A percentile compares a stretch with the other conserved stretches of the same genome.
Evolutionary conservation across 106 monocot genomes (phyloP).

Genomic region (Triglochin maritima): DNA sequence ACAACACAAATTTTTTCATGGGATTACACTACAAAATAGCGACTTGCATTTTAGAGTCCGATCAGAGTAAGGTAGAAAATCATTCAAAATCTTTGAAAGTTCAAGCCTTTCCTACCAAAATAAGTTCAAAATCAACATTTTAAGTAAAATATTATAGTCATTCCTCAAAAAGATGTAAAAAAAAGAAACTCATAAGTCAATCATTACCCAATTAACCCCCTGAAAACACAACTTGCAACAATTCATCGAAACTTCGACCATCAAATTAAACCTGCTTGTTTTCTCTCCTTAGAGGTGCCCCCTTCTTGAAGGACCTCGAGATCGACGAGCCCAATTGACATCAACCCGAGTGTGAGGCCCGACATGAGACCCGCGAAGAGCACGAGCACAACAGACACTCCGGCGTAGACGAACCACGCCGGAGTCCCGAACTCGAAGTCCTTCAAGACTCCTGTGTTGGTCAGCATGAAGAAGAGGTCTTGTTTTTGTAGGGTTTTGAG

Average conservation of each 20-base stretch:
- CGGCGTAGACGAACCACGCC: constrained; percentile 63
- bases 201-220: neutral
- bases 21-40: no score
- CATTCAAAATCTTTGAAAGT: neutral
- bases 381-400: constrained; percentile 78
- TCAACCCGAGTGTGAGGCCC: constrained; percentile 85
- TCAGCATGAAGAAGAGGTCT: no score
- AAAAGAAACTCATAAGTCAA: neutral
- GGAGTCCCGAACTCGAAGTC: constrained; percentile 32
- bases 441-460: constrained; percentile 6
- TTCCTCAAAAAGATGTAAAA: neutral
- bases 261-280: constrained; percentile 62
- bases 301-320: constrained; percentile 96
- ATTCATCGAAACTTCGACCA: neutral
- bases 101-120: neutral
- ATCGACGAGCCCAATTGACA: constrained; percentile 96
- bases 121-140: no score
- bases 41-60: no score
- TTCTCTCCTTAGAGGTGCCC: constrained; percentile 69
- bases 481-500: no score
- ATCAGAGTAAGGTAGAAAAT: no score
- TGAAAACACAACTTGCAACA: neutral
- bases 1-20: no score
- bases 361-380: constrained; percentile 99
- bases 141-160: no score